Evolutionary conservation across 768 basidiomycete species (phyloP).

Genomic region (Phaffia australis): DNA sequence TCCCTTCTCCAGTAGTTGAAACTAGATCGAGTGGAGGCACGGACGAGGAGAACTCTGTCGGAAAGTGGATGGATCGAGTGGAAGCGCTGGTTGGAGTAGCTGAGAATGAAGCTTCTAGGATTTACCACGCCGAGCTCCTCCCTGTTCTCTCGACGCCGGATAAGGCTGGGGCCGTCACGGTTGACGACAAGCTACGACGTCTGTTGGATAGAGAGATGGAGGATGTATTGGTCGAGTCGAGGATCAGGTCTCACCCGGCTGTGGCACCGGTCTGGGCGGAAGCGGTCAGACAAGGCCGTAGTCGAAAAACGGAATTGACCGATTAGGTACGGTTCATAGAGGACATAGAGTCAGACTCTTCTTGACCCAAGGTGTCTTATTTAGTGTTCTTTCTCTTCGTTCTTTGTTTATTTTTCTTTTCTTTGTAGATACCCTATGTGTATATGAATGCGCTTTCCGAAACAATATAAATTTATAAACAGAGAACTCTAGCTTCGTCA

Average conservation of each 20-base stretch:
- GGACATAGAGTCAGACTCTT: too few relatives aligned
- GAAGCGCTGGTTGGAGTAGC: constrained; percentile 2
- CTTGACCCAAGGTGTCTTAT: too few relatives aligned
- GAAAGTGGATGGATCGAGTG: not conserved
- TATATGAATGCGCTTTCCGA: too few relatives aligned
- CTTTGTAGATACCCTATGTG: too few relatives aligned
- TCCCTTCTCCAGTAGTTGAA: not conserved
- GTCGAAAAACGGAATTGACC: too few relatives aligned
- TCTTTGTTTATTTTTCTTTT: too few relatives aligned
- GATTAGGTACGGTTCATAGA: too few relatives aligned
- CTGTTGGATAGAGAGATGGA: constrained; percentile 12
- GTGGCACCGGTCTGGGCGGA: constrained; percentile 20
- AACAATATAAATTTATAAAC: too few relatives aligned
- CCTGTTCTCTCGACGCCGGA: constrained; percentile 1
- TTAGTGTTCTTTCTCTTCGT: too few relatives aligned
- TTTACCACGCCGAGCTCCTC: constrained; percentile 5
- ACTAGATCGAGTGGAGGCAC: not conserved
- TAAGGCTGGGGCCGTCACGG: not conserved
- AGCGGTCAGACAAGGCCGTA: not conserved
- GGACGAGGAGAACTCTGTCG: constrained; percentile 4
- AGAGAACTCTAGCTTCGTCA: too few relatives aligned
- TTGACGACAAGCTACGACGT: not conserved
- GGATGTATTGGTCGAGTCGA: constrained; percentile 16
- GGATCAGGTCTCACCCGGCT: constrained; percentile 21
- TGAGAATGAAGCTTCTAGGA: constrained; percentile 15